A percentile compares a stretch with the other conserved stretches of the same genome.
phyloP scores from a whole-genome alignment of 441 rosid species.

The Sinapis alba region DNA sequence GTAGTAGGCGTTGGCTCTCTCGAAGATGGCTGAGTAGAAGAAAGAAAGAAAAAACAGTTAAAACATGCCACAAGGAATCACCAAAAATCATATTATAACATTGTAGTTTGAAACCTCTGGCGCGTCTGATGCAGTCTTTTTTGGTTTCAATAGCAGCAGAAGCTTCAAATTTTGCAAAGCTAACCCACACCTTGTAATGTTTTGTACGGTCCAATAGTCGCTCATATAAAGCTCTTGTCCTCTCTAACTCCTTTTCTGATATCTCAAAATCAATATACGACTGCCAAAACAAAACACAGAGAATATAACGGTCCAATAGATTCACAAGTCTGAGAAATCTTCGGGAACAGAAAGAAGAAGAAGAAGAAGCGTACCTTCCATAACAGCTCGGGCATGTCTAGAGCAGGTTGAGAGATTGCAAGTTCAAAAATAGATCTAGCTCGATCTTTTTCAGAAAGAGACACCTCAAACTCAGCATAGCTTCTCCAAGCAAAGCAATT shows the following conservation, averaged over 20 bases:
- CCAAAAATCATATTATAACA: neutral
- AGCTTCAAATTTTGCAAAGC: constrained; percentile 80
- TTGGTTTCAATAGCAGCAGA: constrained; percentile 46
- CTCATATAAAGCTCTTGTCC: constrained; percentile 67
- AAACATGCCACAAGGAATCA: constrained; percentile 18
- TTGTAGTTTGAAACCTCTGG: constrained; percentile 57
- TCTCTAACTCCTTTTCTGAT: constrained; percentile 61
- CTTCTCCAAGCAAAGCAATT: constrained; percentile 90
- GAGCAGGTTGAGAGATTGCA: constrained; percentile 73
- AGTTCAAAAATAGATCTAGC: constrained; percentile 80
- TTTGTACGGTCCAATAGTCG: constrained; percentile 73
- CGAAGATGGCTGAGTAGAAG: constrained; percentile 50
- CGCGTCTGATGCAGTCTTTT: constrained; percentile 47
- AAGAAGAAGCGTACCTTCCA: constrained; percentile 63
- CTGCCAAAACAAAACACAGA: constrained; percentile 37
- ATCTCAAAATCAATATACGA: constrained; percentile 88
- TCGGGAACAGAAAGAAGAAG: neutral
- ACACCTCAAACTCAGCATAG: constrained; percentile 77
- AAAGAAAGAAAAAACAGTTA: constrained; percentile 2
- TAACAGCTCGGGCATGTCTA: constrained; percentile 88
- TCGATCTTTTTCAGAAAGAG: constrained; percentile 70
- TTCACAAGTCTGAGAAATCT: neutral
- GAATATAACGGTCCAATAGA: neutral
- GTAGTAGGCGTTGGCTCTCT: constrained; percentile 65
- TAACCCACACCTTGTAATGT: constrained; percentile 90